Evolutionary conservation across 306 rosid genomes (phyloP), one percentile per base, ranked within the genome.

Genomic region (Acmispon strigosus): DNA sequence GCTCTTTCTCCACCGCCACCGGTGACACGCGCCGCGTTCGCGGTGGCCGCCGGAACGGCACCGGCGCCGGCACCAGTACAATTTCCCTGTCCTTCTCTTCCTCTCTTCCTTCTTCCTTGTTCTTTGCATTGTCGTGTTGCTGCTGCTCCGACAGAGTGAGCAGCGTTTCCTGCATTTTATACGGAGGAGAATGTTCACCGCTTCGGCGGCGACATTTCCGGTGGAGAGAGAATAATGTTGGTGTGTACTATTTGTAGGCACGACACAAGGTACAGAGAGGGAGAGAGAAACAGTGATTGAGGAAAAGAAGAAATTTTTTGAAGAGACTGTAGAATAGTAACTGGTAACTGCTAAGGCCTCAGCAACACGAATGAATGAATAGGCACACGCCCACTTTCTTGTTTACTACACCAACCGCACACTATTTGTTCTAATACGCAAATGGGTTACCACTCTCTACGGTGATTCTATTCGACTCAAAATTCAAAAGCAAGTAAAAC

Each of bases 111-210:
- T 68, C 72, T 22, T 83, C 77, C 17, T 69, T 74, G 59, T 74
- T 81, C 36, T 42, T 69, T 1, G 49, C 61, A 45, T 51, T 9
- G 36, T 39, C 13, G 2, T 3, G 11, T 7, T 43, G 66, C 8
- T 43, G 32, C 34, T 58, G 48, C 10, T 69, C 84, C 0, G 84
- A 74, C 14, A 81, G 69, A 73, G 80, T 69, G 29, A 81, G 62
- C 11, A 86, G 51, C 9, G 77, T 83, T 61, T 78, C 78, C 36
- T 86, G 88, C 90, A 86, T 86, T 52, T 75, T 69, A 39, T 41
- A 7, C 1, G 14, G 20, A 5, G 16, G 5, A 59, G 16, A 58
- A n/a, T 44, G 51, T 12, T 62, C 34, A 61, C 29, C 27, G 7
- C 52, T 54, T 11, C 22, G 49, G 70, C 24, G 65, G 78, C 43